These are phyloP conservation scores for Fistulinella cinereoalba DNA, from an alignment of 1,284 basidiomycete genomes.

Conservation along the genomic window DNA sequence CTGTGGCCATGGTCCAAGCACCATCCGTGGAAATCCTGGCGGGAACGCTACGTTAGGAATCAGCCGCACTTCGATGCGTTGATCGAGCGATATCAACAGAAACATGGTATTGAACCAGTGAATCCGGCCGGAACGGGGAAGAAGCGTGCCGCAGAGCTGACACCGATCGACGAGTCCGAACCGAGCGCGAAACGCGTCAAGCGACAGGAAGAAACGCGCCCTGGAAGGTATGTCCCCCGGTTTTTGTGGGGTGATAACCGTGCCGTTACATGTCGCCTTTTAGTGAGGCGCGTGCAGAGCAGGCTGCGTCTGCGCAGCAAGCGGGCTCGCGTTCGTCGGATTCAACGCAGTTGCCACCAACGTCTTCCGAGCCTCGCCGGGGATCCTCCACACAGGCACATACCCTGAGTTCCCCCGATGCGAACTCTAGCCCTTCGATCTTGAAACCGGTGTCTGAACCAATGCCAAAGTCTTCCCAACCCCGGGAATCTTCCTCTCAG, in stretches of 20 bases:
- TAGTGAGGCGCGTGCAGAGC: constrained; percentile 7
- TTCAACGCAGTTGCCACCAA: too few species aligned
- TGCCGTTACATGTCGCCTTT: too few species aligned
- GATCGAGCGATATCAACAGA: constrained; percentile 35
- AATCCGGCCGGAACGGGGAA: not conserved
- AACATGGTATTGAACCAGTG: not conserved
- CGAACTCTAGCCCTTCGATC: too few species aligned
- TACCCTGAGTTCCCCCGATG: too few species aligned
- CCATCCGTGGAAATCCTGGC: constrained; percentile 56
- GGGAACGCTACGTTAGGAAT: constrained; percentile 48
- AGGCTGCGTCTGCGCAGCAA: not conserved
- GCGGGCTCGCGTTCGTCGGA: too few species aligned
- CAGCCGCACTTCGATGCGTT: constrained; percentile 38
- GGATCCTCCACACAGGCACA: too few species aligned
- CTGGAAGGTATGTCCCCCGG: constrained; percentile 7
- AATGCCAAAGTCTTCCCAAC: too few species aligned
- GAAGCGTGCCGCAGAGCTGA: constrained; percentile 6
- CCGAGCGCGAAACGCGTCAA: constrained; percentile 12
- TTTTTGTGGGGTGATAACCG: not conserved
- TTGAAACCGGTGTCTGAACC: too few species aligned
- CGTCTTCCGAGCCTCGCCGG: too few species aligned
- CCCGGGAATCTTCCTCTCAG: too few species aligned
- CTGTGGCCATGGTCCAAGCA: constrained; percentile 44
- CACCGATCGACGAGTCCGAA: constrained; percentile 1
- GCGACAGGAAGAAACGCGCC: not conserved